phyloP scores from a whole-genome alignment of 495 filamentous ascomycete species.

The Lepraria neglecta region DNA sequence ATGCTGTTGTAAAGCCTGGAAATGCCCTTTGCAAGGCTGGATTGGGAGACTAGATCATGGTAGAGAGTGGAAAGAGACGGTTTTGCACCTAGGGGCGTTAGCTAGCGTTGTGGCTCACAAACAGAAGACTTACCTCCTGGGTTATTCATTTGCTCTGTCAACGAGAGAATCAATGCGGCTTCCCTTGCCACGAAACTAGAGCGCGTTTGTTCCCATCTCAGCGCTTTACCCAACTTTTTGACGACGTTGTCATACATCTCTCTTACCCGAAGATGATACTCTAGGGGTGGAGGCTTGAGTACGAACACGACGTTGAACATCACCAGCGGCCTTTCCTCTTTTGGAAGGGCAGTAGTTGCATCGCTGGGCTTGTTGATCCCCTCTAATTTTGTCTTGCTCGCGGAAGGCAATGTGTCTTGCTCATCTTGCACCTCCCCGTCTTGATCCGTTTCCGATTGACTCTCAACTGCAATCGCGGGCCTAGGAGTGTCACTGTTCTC shows the following conservation, averaged over 20 bases:
- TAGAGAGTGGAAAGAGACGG: slow-evolving; percentile 30
- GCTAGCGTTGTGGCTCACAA: neutral
- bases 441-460: slow-evolving; percentile 3
- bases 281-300: slow-evolving; percentile 67
- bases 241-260: slow-evolving; percentile 83
- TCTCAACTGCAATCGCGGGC: neutral
- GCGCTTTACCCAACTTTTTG: slow-evolving; percentile 79
- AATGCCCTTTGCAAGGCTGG: slow-evolving; percentile 77
- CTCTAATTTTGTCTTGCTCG: slow-evolving; percentile 20
- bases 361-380: slow-evolving; percentile 37
- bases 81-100: slow-evolving; percentile 18
- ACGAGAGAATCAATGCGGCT: slow-evolving; percentile 62
- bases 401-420: slow-evolving; percentile 8
- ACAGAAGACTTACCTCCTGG: slow-evolving; percentile 56
- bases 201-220: slow-evolving; percentile 85
- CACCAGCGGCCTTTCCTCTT: slow-evolving; percentile 59
- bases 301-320: slow-evolving; percentile 99
- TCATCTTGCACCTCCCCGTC: slow-evolving; percentile 7
- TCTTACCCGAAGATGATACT: slow-evolving; percentile 64
- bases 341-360: slow-evolving; percentile 35
- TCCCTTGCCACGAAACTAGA: slow-evolving; percentile 85
- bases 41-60: slow-evolving; percentile 60
- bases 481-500: slow-evolving; percentile 2
- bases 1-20: slow-evolving; percentile 73
- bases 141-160: slow-evolving; percentile 67